These are phyloP conservation scores for Fusarium nanum DNA, from an alignment of 2,329 filamentous ascomycete genomes.

Conservation along the genomic window DNA sequence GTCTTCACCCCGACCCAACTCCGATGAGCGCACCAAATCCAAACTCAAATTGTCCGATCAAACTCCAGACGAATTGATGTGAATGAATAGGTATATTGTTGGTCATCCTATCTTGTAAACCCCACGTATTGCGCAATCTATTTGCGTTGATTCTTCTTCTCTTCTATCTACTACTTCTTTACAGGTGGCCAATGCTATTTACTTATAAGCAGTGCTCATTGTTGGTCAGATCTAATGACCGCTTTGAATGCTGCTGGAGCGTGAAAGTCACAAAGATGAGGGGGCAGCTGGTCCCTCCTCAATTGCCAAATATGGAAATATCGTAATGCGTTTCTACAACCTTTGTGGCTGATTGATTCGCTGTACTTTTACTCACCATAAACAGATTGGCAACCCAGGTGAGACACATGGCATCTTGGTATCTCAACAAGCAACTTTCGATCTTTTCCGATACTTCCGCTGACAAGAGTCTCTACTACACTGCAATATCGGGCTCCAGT, in stretches of 20 bases:
- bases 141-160: not conserved
- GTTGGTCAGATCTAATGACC: not conserved
- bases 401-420: conserved; percentile 1
- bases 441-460: conserved; percentile 6
- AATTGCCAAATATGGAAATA: conserved; percentile 16
- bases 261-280: conserved; percentile 22
- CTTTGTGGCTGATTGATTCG: conserved; percentile 9
- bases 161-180: not conserved
- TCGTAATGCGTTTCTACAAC: conserved; percentile 3
- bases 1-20: conserved; percentile 33
- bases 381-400: not conserved
- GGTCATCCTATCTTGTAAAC: conserved; percentile 32
- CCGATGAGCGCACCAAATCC: conserved; percentile 22
- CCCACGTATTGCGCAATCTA: conserved; percentile 1
- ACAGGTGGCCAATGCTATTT: not conserved
- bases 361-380: not conserved
- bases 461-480: conserved; percentile 7
- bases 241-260: not conserved
- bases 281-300: conserved; percentile 7
- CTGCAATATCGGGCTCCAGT: conserved; percentile 4
- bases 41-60: conserved; percentile 32
- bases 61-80: conserved; percentile 20
- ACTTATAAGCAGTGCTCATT: conserved; percentile 1
- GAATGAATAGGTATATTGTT: conserved; percentile 13
- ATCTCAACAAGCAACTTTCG: conserved; percentile 3